Base-by-base conservation (phyloP, 768 basidiomycete genomes). In the Holtermanniella nyarrowii region DNA sequence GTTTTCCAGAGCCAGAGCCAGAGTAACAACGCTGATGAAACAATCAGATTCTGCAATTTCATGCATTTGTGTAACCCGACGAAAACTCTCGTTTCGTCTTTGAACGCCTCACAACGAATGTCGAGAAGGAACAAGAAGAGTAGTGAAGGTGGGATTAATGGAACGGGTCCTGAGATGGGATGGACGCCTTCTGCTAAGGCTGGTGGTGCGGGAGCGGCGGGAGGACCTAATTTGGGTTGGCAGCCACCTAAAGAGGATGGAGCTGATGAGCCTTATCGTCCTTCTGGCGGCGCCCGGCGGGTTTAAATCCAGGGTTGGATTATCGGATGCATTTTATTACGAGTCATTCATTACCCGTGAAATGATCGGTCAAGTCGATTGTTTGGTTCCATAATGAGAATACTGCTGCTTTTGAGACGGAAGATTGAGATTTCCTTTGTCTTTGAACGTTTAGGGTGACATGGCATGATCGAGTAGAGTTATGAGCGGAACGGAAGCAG, bases 21-120 rank as follows among this genome's bases (percentile, higher is more conserved):
- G 10, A 3, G 13, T 13, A 25, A 48, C 41, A 49, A 13, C 11
- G 47, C 52, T 42, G 49, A 48, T 39, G 3, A 25, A 2, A 23
- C 26, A 47, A 21, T 22, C 25, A 90, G 90, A 2, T 96, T 95
- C 75, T 97, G 93, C 74, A 97, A 99, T 72, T 99, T 99, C 68
- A 95, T 96, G 88, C 91, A 96, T 74, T 76, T 96, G 26, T 82
- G 88, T 13, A 78, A 88, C 20, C 86, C 91, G 3, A 86, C 88
- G 25, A 82, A 84, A 66, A 82, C 87, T 11, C 79, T 95, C 12
- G 85, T 88, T 2, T 80, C 79, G 42, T 81, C 84, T 5, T 75
- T 96, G 49, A 80, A 82, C 16, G 82, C 80, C 42, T 87, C 88
- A 13, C 91, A 96, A 69, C 78, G 85, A 40, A 60, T 95, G 41